Base-by-base conservation (phyloP, 805 yeast species). In the Blastobotrys robertii region DNA sequence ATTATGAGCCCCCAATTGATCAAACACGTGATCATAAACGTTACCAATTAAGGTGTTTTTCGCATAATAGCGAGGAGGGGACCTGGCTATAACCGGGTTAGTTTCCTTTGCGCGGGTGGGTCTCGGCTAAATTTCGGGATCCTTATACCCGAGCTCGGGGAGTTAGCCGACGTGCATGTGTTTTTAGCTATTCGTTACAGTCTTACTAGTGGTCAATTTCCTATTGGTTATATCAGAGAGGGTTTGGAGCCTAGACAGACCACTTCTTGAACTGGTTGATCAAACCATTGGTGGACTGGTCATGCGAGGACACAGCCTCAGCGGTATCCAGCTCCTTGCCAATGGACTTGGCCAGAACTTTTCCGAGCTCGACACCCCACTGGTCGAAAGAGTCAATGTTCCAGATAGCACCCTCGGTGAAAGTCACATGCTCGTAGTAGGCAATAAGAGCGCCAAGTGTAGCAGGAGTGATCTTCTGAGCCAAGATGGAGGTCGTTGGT, bases 311-410 rank as follows among this genome's bases (percentile, higher is more conserved):
- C 44, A 83, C 79, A 43, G 69, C 66, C 37, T 64, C 60, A 28
- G 68, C 57, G 60, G 73, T 76, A 56, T 83, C 84, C 62, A 92
- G 79, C 70, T 92, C 97, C 57, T 76, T 76, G 58, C 94, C 90
- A 60, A 92, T 90, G 46, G 76, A 92, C 80, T 92, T 92, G 62
- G 98, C 98, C 63, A 92, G 78, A 42, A 83, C 94, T 73, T 92
- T 92, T 66, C 98, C 98, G 58, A 92, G 83, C 73, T 92, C 98
- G 59, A 92, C 98, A 69, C 98, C 98, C 95, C 97, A 92, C 74
- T 92, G 98, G 73, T 92, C 98, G 64, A 86, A 92, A 13, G 97
- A 90, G 80, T 92, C 92, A 73, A 92, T 88, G 77, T 94, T 92
- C 98, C 98, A 90, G 60, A 92, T 70, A 45, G 98, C 98, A 70